phyloP scores from a whole-genome alignment of 139 green algal genomes.

The Tetraselmis striata region DNA sequence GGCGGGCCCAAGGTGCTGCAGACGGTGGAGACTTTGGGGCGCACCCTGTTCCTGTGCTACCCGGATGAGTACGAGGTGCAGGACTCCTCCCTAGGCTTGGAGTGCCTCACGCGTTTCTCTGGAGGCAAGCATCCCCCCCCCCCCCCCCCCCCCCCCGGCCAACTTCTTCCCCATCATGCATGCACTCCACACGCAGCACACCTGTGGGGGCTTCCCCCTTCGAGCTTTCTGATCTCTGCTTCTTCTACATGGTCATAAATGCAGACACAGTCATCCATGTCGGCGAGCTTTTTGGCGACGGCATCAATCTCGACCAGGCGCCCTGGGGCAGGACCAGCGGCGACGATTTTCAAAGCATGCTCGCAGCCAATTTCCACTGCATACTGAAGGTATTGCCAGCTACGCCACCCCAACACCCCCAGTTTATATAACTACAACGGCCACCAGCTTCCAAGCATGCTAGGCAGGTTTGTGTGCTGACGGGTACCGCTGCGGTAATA shows the following conservation, averaged over 20 bases:
- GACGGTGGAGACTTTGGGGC: neutral
- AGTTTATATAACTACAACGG: too few relatives aligned
- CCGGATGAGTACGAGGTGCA: neutral
- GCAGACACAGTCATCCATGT: neutral
- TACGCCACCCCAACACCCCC: too few relatives aligned
- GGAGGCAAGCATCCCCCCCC: neutral
- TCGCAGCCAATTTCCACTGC: neutral
- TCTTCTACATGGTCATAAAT: too few relatives aligned
- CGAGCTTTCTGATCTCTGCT: too few relatives aligned
- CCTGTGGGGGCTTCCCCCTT: too few relatives aligned
- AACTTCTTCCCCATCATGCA: too few relatives aligned
- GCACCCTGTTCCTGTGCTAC: neutral
- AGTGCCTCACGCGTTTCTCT: neutral
- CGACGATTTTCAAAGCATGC: neutral
- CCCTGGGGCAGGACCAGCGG: neutral
- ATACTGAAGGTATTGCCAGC: neutral
- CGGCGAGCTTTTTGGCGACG: neutral
- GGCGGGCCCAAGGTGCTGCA: neutral
- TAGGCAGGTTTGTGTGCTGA: too few relatives aligned
- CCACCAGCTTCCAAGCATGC: too few relatives aligned
- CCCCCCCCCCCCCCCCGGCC: too few relatives aligned
- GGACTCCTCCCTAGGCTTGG: neutral
- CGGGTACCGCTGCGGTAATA: too few relatives aligned
- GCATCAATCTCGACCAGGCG: neutral
- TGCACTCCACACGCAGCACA: too few relatives aligned